Percentiles rank a stretch among this genome's conserved stretches.
phyloP scores from a whole-genome alignment of 2,329 filamentous ascomycete species.

The Ascochyta koolunga region DNA sequence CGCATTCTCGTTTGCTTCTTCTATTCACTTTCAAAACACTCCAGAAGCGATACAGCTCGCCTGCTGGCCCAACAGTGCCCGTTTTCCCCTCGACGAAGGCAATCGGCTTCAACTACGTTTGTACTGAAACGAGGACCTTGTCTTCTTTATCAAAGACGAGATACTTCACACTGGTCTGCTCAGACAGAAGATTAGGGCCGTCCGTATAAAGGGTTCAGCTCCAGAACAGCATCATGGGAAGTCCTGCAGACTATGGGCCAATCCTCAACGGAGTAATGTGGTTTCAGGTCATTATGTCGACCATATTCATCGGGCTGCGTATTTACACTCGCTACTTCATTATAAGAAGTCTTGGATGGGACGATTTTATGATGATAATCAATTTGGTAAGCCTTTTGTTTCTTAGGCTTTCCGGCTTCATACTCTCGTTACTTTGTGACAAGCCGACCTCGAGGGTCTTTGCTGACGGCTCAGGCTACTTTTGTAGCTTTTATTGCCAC shows the following conservation, averaged over 20 bases:
- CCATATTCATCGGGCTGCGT: constrained; percentile 32
- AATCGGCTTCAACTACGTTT: too few species aligned
- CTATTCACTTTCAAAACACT: background rate
- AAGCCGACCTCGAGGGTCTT: background rate
- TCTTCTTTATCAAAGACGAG: background rate
- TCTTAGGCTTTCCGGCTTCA: too few species aligned
- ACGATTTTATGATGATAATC: constrained; percentile 37
- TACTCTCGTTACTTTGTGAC: background rate
- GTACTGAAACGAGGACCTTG: background rate
- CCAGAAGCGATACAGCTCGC: background rate
- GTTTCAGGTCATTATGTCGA: constrained; percentile 34
- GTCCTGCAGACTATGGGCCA: constrained; percentile 26
- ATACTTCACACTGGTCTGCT: background rate
- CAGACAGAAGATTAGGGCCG: background rate
- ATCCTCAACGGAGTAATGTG: constrained; percentile 41
- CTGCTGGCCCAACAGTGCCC: background rate
- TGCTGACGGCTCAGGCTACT: constrained; percentile 18
- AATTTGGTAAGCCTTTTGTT: constrained; percentile 28
- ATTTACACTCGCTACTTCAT: constrained; percentile 38
- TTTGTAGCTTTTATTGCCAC: constrained; percentile 36
- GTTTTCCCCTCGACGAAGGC: background rate
- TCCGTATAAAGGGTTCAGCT: background rate
- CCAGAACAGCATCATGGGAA: constrained; percentile 19
- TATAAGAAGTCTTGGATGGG: constrained; percentile 37
- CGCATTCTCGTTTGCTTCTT: background rate